Evolutionary conservation across 805 yeast species (phyloP).

Genomic region (Kodamaea jinghongensis): DNA sequence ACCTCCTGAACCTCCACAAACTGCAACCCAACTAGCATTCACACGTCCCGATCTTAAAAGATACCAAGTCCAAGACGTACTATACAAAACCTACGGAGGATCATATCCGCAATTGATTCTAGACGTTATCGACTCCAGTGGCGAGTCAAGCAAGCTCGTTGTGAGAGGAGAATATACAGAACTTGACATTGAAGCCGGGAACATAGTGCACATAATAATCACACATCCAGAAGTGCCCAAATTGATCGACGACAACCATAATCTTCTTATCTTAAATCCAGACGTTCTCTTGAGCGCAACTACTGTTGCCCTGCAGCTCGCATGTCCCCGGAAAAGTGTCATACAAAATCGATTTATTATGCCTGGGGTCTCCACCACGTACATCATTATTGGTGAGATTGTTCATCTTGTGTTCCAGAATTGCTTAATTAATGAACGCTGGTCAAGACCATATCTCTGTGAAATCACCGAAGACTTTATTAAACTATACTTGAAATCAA

Average conservation of each 20-base stretch:
- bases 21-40: conserved; percentile 34
- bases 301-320: conserved; percentile 68
- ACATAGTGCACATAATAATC: conserved; percentile 62
- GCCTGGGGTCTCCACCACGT: conserved; percentile 63
- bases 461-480: conserved; percentile 37
- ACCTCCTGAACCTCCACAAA: conserved; percentile 9
- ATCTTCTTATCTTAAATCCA: conserved; percentile 78
- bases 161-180: conserved; percentile 62
- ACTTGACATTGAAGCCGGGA: conserved; percentile 47
- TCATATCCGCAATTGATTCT: conserved; percentile 48
- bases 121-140: conserved; percentile 45
- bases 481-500: conserved; percentile 45
- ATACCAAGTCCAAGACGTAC: conserved; percentile 40
- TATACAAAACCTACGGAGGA: conserved; percentile 27
- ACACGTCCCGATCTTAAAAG: conserved; percentile 46
- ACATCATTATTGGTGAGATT: conserved; percentile 75
- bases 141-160: conserved; percentile 38
- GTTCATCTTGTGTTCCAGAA: conserved; percentile 74
- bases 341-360: conserved; percentile 53
- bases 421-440: conserved; percentile 42
- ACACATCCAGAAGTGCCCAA: conserved; percentile 36
- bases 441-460: conserved; percentile 38
- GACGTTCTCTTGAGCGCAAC: conserved; percentile 83
- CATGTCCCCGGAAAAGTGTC: conserved; percentile 71
- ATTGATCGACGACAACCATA: conserved; percentile 53